Conservation (phyloP, 1,284 basidiomycete species). For the Trichosporon coremiiforme region DNA sequence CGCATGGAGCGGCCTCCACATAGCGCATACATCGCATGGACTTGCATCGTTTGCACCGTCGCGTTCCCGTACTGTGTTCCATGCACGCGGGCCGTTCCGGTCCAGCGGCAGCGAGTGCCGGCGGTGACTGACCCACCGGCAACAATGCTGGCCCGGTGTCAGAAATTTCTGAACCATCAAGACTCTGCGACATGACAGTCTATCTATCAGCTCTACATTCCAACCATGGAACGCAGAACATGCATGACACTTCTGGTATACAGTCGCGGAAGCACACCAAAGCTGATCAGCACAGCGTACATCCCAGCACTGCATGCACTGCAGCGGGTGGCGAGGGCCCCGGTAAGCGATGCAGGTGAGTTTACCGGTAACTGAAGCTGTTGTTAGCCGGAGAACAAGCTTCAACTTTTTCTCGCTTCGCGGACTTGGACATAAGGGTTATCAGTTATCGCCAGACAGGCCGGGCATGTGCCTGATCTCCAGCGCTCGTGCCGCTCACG, state of each 20-base stretch:
- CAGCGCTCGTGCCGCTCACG: not conserved
- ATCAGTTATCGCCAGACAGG: conserved; percentile 3
- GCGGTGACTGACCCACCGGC: not conserved
- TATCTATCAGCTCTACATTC: not conserved
- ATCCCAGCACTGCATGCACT: not conserved
- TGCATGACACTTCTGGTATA: too few relatives aligned
- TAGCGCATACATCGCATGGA: not conserved
- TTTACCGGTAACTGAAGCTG: not conserved
- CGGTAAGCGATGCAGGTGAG: not conserved
- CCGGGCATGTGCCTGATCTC: conserved; percentile 1
- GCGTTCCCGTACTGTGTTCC: not conserved
- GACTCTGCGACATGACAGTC: not conserved
- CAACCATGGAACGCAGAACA: too few relatives aligned
- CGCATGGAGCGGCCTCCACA: conserved; percentile 1
- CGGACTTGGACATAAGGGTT: conserved; percentile 4
- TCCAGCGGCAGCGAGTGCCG: not conserved
- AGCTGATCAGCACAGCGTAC: not conserved
- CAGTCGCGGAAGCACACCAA: too few relatives aligned
- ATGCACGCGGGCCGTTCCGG: not conserved
- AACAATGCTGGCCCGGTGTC: not conserved
- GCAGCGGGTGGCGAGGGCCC: not conserved
- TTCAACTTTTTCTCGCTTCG: conserved; percentile 10
- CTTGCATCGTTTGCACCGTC: not conserved
- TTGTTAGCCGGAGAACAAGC: not conserved
- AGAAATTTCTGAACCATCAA: not conserved